These are phyloP conservation scores for Strigomonas galati DNA, from an alignment of 208 protist genomes.

Conservation along the genomic window DNA sequence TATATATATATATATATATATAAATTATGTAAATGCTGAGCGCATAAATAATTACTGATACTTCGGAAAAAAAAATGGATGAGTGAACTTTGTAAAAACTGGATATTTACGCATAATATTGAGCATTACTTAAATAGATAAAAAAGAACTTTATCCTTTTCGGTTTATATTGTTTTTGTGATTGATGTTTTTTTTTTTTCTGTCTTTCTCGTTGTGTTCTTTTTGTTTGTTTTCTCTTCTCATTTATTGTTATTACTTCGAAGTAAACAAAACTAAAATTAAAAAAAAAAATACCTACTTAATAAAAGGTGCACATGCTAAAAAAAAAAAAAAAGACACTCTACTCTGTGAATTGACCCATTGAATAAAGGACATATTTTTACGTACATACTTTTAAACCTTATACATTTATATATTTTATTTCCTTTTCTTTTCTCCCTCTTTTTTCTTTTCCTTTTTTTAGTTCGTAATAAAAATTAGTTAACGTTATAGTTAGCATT, in stretches of 20 bases:
- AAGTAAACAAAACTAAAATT: too few species aligned
- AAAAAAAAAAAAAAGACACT: too few species aligned
- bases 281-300: not conserved
- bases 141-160: conserved; percentile 4
- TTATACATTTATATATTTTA: too few species aligned
- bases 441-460: conserved; percentile 3
- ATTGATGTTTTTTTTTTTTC: not conserved
- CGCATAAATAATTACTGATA: not conserved
- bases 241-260: conserved; percentile 1
- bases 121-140: too few species aligned
- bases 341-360: too few species aligned
- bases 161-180: conserved; percentile 1
- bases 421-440: conserved; percentile 11
- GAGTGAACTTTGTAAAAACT: too few species aligned
- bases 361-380: too few species aligned
- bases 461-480: too few species aligned
- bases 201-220: conserved; percentile 8
- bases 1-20: not conserved
- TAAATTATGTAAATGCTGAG: not conserved
- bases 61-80: conserved; percentile 1
- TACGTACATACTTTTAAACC: too few species aligned
- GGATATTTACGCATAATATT: too few species aligned
- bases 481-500: too few species aligned
- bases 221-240: not conserved
- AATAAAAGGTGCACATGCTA: too few species aligned